phyloP scores from a whole-genome alignment of 805 yeast genomes.

The Teunomyces atbi region DNA sequence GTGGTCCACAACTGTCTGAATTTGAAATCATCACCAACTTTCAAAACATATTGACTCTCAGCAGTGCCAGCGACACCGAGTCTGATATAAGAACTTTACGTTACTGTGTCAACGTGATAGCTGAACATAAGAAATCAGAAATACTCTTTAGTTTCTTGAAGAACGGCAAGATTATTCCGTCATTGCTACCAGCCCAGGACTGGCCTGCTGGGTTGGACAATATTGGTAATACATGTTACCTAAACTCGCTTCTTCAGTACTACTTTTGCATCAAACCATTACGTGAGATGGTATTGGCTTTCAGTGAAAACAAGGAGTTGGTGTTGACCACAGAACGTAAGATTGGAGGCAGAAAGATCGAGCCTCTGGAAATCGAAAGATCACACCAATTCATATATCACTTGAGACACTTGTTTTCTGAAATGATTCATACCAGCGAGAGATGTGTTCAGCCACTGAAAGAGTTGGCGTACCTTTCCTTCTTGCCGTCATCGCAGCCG shows the following conservation, averaged over 20 bases:
- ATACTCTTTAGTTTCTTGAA: slow-evolving; percentile 55
- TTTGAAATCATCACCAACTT: slow-evolving; percentile 53
- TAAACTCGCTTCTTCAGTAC: slow-evolving; percentile 87
- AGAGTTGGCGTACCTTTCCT: slow-evolving; percentile 85
- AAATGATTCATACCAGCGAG: slow-evolving; percentile 60
- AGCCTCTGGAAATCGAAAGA: slow-evolving; percentile 73
- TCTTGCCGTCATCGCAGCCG: slow-evolving; percentile 66
- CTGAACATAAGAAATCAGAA: slow-evolving; percentile 52
- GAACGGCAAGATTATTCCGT: slow-evolving; percentile 62
- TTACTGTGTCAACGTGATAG: slow-evolving; percentile 55
- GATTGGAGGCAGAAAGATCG: slow-evolving; percentile 84
- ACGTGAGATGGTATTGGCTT: slow-evolving; percentile 60
- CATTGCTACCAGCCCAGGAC: slow-evolving; percentile 55
- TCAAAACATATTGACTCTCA: slow-evolving; percentile 34
- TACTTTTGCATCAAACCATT: slow-evolving; percentile 85
- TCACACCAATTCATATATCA: slow-evolving; percentile 80
- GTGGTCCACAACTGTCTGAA: slow-evolving; percentile 53
- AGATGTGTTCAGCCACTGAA: slow-evolving; percentile 77
- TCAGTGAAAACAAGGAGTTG: slow-evolving; percentile 35
- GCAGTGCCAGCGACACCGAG: slow-evolving; percentile 30
- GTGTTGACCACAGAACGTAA: slow-evolving; percentile 42
- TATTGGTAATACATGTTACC: slow-evolving; percentile 92
- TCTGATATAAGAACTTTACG: slow-evolving; percentile 58
- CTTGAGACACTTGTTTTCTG: slow-evolving; percentile 63
- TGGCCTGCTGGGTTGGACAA: slow-evolving; percentile 94